Evolutionary conservation across 768 basidiomycete genomes (phyloP).

Genomic region (Multifurca ochricompacta): DNA sequence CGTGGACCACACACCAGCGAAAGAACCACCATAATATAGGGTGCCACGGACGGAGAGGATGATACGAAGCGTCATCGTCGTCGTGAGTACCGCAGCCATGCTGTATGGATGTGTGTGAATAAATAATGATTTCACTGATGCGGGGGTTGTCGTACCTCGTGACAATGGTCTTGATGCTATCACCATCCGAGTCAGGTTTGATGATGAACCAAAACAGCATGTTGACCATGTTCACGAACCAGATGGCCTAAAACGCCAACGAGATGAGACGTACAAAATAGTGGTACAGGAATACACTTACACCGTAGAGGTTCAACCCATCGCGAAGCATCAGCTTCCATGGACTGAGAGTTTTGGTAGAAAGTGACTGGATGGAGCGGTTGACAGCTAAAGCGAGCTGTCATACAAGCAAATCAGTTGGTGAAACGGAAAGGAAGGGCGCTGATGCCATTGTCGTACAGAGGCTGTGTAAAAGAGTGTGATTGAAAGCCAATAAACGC

Average conservation of each 20-base stretch:
- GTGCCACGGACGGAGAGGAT: slow-evolving; percentile 74
- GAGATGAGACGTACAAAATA: slow-evolving; percentile 6
- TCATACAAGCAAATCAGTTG: not conserved
- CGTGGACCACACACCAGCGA: slow-evolving; percentile 38
- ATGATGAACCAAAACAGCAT: slow-evolving; percentile 84
- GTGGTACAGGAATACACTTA: slow-evolving; percentile 28
- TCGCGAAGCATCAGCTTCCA: slow-evolving; percentile 92
- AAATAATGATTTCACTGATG: not conserved
- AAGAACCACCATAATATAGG: slow-evolving; percentile 63
- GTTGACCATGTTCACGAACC: slow-evolving; percentile 75
- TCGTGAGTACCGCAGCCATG: slow-evolving; percentile 82
- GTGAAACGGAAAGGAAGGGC: not conserved
- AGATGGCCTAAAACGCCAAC: slow-evolving; percentile 43
- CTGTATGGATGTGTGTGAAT: slow-evolving; percentile 26
- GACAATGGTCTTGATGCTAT: slow-evolving; percentile 76
- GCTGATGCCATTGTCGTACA: slow-evolving; percentile 31
- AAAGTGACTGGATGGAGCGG: slow-evolving; percentile 52
- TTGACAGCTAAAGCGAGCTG: slow-evolving; percentile 54
- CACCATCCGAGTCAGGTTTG: slow-evolving; percentile 48
- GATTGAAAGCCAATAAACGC: slow-evolving; percentile 76
- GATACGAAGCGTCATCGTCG: slow-evolving; percentile 84
- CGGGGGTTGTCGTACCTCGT: slow-evolving; percentile 38
- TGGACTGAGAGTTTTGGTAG: slow-evolving; percentile 47
- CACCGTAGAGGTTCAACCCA: slow-evolving; percentile 78
- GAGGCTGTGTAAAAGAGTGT: slow-evolving; percentile 65